Conservation (phyloP, 2,329 filamentous ascomycete genomes). For the Calonectria naviculata region DNA sequence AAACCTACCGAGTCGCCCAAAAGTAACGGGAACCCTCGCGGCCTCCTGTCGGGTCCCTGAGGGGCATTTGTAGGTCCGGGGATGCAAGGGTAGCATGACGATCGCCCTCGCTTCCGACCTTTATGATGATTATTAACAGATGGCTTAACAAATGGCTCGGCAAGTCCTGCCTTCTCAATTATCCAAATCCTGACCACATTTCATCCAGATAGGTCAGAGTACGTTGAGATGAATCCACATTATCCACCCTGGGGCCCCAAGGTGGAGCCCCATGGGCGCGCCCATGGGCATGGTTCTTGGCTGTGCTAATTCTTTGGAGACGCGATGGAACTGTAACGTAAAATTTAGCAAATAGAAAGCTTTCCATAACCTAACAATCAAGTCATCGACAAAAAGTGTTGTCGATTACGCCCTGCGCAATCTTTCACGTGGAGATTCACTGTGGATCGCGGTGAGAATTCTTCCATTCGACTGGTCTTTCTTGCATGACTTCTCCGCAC, state of each 20-base stretch:
- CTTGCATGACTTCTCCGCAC: background rate
- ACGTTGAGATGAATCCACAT: background rate
- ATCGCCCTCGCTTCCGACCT: background rate
- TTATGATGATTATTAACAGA: background rate
- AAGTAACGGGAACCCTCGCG: background rate
- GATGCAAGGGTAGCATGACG: background rate
- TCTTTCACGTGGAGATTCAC: background rate
- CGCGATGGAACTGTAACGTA: background rate
- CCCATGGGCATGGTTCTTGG: background rate
- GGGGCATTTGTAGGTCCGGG: background rate
- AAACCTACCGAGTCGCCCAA: background rate
- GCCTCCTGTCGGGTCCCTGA: no score
- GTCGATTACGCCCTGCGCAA: background rate
- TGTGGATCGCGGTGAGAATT: background rate
- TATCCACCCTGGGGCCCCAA: background rate
- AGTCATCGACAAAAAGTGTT: background rate
- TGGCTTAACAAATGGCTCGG: background rate
- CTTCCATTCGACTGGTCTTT: background rate
- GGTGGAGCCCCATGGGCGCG: background rate
- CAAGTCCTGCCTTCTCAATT: background rate
- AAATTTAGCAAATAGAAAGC: slow-evolving; percentile 17
- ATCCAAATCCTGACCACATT: background rate
- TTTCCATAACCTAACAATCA: slow-evolving; percentile 4
- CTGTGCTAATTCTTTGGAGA: background rate
- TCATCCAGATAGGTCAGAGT: background rate